These are phyloP conservation scores for Thymus quinquecostatus DNA, from an alignment of 257 asterid species.

Conservation along the genomic window DNA sequence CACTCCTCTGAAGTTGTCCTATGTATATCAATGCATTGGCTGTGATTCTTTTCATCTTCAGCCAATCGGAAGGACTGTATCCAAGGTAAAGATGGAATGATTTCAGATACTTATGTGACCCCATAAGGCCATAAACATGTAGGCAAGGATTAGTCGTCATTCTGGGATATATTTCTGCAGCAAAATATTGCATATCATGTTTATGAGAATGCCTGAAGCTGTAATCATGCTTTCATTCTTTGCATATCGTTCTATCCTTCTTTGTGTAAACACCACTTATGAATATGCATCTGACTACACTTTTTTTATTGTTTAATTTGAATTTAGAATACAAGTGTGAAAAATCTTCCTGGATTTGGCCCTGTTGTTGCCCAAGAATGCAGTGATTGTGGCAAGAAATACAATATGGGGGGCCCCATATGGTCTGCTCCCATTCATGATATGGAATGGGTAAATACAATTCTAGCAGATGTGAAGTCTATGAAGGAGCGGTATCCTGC, in stretches of 20 bases:
- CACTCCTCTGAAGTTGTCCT: conserved; percentile 93
- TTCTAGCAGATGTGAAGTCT: conserved; percentile 70
- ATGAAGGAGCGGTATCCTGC: conserved; percentile 83
- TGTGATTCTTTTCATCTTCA: conserved; percentile 99
- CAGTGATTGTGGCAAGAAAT: conserved; percentile 91
- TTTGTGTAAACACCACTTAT: not conserved
- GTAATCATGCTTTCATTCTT: no score
- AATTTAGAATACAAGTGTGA: conserved; percentile 70
- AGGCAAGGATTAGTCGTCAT: not conserved
- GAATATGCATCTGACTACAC: not conserved
- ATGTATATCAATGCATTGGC: conserved; percentile 91
- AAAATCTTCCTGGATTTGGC: conserved; percentile 94
- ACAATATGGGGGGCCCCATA: conserved; percentile 97
- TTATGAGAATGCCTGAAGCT: conserved; percentile 17
- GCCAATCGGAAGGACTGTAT: conserved; percentile 77
- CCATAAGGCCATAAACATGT: not conserved
- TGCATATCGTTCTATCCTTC: no score
- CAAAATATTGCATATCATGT: not conserved
- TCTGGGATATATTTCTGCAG: not conserved
- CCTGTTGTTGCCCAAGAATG: conserved; percentile 88
- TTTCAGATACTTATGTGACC: conserved; percentile 10
- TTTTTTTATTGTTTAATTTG: conserved; percentile 4
- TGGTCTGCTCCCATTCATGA: conserved; percentile 99
- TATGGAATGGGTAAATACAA: conserved; percentile 86
- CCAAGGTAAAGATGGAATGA: conserved; percentile 57